Conservation (phyloP, 163 green algal genomes). For the Prototheca wickerhamii region DNA sequence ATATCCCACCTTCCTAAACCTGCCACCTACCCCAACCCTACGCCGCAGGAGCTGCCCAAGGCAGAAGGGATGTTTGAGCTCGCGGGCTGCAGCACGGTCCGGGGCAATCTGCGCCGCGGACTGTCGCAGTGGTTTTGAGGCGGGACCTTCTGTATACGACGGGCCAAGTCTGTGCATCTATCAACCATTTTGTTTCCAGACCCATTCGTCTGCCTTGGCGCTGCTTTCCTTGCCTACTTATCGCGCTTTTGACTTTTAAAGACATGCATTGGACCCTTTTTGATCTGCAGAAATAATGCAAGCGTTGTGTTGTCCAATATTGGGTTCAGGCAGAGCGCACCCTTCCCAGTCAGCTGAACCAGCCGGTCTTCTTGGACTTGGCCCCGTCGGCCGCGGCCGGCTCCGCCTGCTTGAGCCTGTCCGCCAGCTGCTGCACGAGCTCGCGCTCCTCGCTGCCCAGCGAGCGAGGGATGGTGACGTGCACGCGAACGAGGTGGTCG, state of each 20-base stretch:
- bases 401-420: background rate
- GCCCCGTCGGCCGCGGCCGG: background rate
- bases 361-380: conserved; percentile 5
- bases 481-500: conserved; percentile 70
- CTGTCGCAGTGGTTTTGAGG: too few relatives aligned
- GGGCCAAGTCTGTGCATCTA: too few relatives aligned
- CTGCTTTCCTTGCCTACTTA: background rate
- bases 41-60: conserved; percentile 11
- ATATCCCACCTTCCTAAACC: too few relatives aligned
- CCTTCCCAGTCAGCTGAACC: conserved; percentile 8
- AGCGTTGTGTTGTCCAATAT: too few relatives aligned
- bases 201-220: background rate
- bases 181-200: too few relatives aligned
- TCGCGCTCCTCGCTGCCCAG: conserved; percentile 71
- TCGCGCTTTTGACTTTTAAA: too few relatives aligned
- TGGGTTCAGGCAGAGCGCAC: too few relatives aligned
- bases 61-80: conserved; percentile 21
- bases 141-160: too few relatives aligned
- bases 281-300: too few relatives aligned
- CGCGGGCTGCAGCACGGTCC: conserved; percentile 16
- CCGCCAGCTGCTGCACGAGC: conserved; percentile 61
- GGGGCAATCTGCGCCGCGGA: too few relatives aligned
- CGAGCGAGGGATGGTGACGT: conserved; percentile 85
- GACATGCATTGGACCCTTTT: too few relatives aligned
- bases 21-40: background rate